Evolutionary conservation across 2,329 filamentous ascomycete species (phyloP).

Genomic region (Cyphellophora europaea): DNA sequence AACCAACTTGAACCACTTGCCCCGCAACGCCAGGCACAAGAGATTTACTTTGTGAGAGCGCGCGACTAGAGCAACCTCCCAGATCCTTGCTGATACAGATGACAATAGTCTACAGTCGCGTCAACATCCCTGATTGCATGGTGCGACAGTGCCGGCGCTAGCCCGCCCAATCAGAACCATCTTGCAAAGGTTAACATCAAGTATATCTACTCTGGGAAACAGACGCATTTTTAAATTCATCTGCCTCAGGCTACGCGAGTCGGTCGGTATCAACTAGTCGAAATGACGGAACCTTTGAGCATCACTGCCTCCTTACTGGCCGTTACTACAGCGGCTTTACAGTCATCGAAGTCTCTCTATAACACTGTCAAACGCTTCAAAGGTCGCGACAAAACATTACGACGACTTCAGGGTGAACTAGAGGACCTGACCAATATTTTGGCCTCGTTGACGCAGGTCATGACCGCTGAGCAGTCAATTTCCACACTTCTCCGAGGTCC

Average conservation of each 20-base stretch:
- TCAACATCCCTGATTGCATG: too few relatives aligned
- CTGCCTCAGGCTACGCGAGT: neutral
- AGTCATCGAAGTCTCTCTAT: slow-evolving; percentile 25
- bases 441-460: slow-evolving; percentile 20
- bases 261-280: neutral
- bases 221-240: neutral
- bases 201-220: neutral
- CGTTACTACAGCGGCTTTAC: slow-evolving; percentile 25
- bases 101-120: too few relatives aligned
- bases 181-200: too few relatives aligned
- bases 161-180: neutral
- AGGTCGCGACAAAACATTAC: slow-evolving; percentile 26
- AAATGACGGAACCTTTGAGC: slow-evolving; percentile 26
- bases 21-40: too few relatives aligned
- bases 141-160: too few relatives aligned
- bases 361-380: slow-evolving; percentile 26
- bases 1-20: too few relatives aligned
- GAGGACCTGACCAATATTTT: slow-evolving; percentile 26
- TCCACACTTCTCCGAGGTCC: slow-evolving; percentile 26
- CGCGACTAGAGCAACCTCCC: too few relatives aligned
- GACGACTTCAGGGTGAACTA: slow-evolving; percentile 25
- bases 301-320: slow-evolving; percentile 25
- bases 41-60: too few relatives aligned
- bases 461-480: slow-evolving; percentile 19
- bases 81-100: too few relatives aligned